Evolutionary conservation across 2,329 filamentous ascomycete species (phyloP).

Genomic region (Cadophora sp.): DNA sequence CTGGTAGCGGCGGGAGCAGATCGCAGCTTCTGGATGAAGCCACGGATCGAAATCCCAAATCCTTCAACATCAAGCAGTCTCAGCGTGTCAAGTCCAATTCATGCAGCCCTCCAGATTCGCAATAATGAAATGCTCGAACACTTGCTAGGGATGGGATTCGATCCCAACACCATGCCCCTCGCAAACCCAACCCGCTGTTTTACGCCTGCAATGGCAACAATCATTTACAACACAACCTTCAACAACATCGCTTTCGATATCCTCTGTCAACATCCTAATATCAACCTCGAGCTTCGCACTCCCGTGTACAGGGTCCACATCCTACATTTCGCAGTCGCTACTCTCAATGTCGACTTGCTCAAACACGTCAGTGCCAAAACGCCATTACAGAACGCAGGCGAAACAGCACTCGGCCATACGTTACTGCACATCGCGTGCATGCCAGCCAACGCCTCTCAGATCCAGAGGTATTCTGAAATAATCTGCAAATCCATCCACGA

Average conservation of each 20-base stretch:
- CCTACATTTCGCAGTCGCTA: conserved; percentile 36
- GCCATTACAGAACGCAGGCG: conserved; percentile 28
- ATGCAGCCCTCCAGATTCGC: conserved; percentile 26
- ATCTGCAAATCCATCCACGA: conserved; percentile 34
- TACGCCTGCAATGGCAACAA: conserved; percentile 33
- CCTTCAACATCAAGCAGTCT: conserved; percentile 29
- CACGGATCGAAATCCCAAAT: conserved; percentile 27
- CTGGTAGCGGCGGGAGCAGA: conserved; percentile 19
- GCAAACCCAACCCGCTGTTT: conserved; percentile 33
- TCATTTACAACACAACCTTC: conserved; percentile 26
- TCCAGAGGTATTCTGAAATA: conserved; percentile 26
- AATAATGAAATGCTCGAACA: conserved; percentile 28
- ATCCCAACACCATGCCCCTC: conserved; percentile 35
- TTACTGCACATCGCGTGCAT: conserved; percentile 37
- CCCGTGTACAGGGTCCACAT: conserved; percentile 33
- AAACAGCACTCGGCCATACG: conserved; percentile 35
- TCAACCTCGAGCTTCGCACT: conserved; percentile 32
- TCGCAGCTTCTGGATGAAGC: conserved; percentile 25
- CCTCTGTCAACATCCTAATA: conserved; percentile 26
- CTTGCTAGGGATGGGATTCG: conserved; percentile 30
- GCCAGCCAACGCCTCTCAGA: conserved; percentile 24
- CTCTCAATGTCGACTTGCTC: conserved; percentile 31
- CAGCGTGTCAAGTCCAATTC: conserved; percentile 32
- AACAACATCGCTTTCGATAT: conserved; percentile 28
- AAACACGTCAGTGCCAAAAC: conserved; percentile 23